Base-by-base conservation (phyloP, 345 rosid genomes). In the Eucalyptus marginata region DNA sequence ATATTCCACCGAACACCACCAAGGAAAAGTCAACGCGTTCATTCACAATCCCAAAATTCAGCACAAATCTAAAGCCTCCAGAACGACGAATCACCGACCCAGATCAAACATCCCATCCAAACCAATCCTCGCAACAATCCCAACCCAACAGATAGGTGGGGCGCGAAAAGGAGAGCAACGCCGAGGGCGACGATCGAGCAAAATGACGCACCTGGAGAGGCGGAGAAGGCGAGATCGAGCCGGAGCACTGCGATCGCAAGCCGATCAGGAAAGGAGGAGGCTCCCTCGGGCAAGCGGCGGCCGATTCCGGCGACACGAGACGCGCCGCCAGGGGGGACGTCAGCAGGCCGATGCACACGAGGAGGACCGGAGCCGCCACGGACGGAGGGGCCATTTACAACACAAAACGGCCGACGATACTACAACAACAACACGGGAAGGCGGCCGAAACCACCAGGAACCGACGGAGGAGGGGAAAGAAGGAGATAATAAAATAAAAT, bases 231-330 rank as follows among this genome's bases (percentile, higher is more conserved):
- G 94, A 90, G 90, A 94, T 92, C 93, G 94, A 92, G 27, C 85
- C 90, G 89, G 94, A 93, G 89, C 99, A 97, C 91, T 90, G 96
- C 33, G 90, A 89, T 80, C 89, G 91, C 87, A 97, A 93, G 88
- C 87, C 88, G 88, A 44, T 89, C 27, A 92, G 79, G 90, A 96
- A 95, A 86, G 92, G 88, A 87, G 86, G 87, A n/a, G 95, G 88
- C 46, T 93, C 93, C 47, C 47, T 86, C 44, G 94, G 92, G 89
- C 97, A 96, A 83, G 87, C 29, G 90, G 93, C 88, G 51, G 91
- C 88, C 87, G 93, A 87, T 9, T 49, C 87, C 49, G 95, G 89
- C 20, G 90, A 91, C 88, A 87, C 94, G 50, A 88, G 71, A 13
- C 90, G 88, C n/a, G 86, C 76, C 27, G 86, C 76, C 44, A 52